A percentile compares a stretch with the other conserved stretches of the same genome.
Evolutionary conservation across 148 eudicot species (phyloP).

Genomic region (Tetragonia tetragonoides): DNA sequence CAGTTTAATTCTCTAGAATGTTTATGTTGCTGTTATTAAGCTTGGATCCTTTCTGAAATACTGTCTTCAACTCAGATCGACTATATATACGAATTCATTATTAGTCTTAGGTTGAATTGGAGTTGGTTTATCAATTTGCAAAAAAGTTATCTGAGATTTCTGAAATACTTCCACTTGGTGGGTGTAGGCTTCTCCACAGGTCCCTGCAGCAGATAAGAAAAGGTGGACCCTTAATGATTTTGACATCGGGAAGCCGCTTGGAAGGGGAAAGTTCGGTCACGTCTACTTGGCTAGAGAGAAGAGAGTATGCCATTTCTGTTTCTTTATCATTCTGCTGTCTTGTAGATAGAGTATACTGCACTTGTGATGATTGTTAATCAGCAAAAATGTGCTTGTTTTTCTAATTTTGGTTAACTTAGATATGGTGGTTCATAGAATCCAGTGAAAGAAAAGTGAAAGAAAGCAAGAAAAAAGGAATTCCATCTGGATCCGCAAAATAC

Average conservation of each 20-base stretch:
- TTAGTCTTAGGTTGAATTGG: not conserved
- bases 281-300: slow-evolving; percentile 90
- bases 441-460: not conserved
- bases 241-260: slow-evolving; percentile 93
- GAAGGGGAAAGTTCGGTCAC: slow-evolving; percentile 96
- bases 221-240: slow-evolving; percentile 88
- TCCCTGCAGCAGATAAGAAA: slow-evolving; percentile 60
- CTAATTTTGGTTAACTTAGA: not conserved
- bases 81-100: not conserved
- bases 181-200: slow-evolving; percentile 52
- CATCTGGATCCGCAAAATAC: not conserved
- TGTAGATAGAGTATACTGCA: not conserved
- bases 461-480: not conserved
- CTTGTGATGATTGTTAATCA: not conserved
- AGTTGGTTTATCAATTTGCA: not conserved
- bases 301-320: slow-evolving; percentile 52
- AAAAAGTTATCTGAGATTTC: not conserved
- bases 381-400: not conserved
- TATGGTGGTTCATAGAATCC: not conserved
- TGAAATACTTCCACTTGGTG: not conserved
- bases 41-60: not conserved
- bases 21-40: not conserved
- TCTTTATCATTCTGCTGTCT: not conserved
- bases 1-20: not conserved
- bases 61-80: not conserved